Evolutionary conservation across 495 filamentous ascomycete genomes (phyloP).

Genomic region (Elasticomyces elasticus): DNA sequence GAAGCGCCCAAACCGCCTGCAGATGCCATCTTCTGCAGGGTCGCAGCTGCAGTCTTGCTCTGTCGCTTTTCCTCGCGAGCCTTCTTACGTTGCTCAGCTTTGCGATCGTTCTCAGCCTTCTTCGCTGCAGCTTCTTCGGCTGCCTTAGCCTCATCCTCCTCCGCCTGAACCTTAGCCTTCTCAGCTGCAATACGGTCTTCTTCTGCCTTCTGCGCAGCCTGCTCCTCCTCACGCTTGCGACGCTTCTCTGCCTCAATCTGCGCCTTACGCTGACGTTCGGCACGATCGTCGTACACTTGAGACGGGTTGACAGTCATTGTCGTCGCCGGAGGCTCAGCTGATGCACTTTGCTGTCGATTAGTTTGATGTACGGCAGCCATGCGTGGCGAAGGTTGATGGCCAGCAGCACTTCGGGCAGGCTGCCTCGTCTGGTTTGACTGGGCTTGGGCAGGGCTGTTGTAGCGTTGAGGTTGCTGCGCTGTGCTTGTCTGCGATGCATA

Average conservation of each 20-base stretch:
- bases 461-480: conserved; percentile 18
- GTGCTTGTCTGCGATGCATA: conserved; percentile 1
- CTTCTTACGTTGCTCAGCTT: conserved; percentile 14
- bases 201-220: conserved; percentile 19
- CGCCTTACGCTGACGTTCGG: conserved; percentile 28
- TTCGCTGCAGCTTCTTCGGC: conserved; percentile 9
- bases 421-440: conserved; percentile 8
- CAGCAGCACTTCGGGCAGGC: not conserved
- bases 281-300: conserved; percentile 35
- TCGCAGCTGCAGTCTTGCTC: conserved; percentile 12
- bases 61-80: conserved; percentile 18
- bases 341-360: conserved; percentile 9
- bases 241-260: conserved; percentile 18
- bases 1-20: not conserved
- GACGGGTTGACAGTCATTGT: conserved; percentile 36
- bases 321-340: conserved; percentile 17
- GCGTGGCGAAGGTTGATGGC: conserved; percentile 10
- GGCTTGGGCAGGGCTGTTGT: conserved; percentile 16
- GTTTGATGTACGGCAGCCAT: not conserved
- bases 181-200: conserved; percentile 21
- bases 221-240: conserved; percentile 11
- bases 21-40: conserved; percentile 14
- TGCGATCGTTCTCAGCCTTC: conserved; percentile 11
- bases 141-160: not conserved
- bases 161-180: conserved; percentile 13